A percentile compares a stretch with the other conserved stretches of the same genome.
These are phyloP conservation scores for Scutellaria barbata DNA, from an alignment of 257 asterid species.

Conservation along the genomic window DNA sequence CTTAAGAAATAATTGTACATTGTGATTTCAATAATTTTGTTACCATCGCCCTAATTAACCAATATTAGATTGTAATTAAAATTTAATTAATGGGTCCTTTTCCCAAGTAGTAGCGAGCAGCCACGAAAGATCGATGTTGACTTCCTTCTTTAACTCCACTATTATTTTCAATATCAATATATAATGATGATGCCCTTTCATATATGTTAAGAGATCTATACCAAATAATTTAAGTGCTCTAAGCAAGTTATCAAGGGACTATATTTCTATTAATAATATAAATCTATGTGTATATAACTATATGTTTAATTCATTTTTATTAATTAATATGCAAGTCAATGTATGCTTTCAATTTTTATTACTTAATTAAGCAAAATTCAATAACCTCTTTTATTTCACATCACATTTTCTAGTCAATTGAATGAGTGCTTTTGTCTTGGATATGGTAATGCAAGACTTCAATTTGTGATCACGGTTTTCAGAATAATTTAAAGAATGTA, in stretches of 20 bases:
- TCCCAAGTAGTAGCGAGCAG: conserved; percentile 7
- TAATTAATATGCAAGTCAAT: neutral
- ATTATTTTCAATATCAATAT: neutral
- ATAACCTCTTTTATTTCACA: neutral
- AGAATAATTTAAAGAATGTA: no score
- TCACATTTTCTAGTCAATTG: no score
- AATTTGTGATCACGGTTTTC: no score
- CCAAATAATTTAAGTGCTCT: neutral
- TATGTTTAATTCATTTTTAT: neutral
- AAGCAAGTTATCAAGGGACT: neutral
- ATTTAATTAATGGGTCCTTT: no score
- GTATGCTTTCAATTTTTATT: neutral
- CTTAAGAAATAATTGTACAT: neutral
- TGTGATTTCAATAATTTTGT: neutral
- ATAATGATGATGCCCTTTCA: conserved; percentile 14
- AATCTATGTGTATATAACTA: neutral
- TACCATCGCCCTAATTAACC: neutral
- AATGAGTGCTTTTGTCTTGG: no score
- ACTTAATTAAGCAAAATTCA: neutral
- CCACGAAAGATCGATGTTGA: conserved; percentile 12
- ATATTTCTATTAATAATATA: neutral
- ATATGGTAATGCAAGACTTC: no score
- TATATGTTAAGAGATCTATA: neutral
- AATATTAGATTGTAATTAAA: neutral
- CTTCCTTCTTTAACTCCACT: neutral